Base-by-base conservation (phyloP, 768 basidiomycete genomes). In the Russula sp. region DNA sequence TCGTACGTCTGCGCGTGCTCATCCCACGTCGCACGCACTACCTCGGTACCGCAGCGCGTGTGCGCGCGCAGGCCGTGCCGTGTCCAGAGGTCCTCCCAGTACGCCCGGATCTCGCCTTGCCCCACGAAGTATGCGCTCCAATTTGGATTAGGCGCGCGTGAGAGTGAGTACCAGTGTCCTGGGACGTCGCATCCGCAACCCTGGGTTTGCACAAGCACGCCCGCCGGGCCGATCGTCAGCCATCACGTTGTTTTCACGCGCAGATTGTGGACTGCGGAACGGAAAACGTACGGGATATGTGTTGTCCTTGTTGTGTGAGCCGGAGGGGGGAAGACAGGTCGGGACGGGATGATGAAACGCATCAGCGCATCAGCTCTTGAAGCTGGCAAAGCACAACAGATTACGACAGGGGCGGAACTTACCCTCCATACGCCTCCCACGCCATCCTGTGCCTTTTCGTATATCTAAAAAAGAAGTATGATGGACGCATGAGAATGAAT, bases 11-110 rank as follows among this genome's bases (percentile, higher is more conserved):
- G 68, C 5, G 53, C 16, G 1, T 10, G 16, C 9, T 41, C 34
- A 59, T 72, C 66, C 75, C 75, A 76, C 7, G 57, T 60, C 6
- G 73, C 73, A 10, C 53, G 43, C 50, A 71, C 56, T 52, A 75
- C 74, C 36, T 66, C 56, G n/a, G 69, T 70, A 41, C 69, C 42
- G 65, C 66, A 72, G 29, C 59, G 51, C 61, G 71, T 67, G 47
- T 68, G 61, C 3, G 65, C 42, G 11, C 39, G 56, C 46, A 75
- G 62, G 16, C 55, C 59, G 42, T 69, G 69, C 32, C 60, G 62
- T n/a, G 42, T 42, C 38, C 67, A 66, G 7, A 73, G 45, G 5
- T 29, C 59, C 16, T 66, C 36, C 65, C 65, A 69, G 66, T 74
- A 75, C 9, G 63, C 65, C 36, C 64, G 67, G 11, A 75, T 63